Evolutionary conservation across 1,139 yeast species (phyloP), one percentile per base, ranked within the genome.

Genomic region (Debaryomyces coudertii): DNA sequence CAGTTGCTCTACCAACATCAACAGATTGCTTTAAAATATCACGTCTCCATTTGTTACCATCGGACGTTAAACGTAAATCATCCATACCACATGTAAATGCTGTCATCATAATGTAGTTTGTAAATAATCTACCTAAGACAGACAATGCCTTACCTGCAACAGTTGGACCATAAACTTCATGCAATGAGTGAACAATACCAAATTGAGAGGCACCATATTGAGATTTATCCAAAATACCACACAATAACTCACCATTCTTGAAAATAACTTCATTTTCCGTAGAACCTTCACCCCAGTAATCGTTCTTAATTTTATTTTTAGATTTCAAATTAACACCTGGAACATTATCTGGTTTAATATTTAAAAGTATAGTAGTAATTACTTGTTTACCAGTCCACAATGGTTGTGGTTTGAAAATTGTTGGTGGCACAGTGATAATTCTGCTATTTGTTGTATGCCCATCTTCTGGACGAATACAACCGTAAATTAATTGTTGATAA

Each of bases 51-150:
- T 75, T 63, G 65, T 95, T 92, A 64, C 99, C 99, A 58, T 90
- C 96, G 5, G 70, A 82, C 20, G 98, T 93, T 57, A 95, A 79
- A 65, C 97, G 83, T 66, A 95, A 79, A 71, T 95, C 99, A 65
- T 95, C 99, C 99, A 95, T 95, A 79, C 99, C 99, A 83, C 99
- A 95, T 7, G 99, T 93, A 63, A 95, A 88, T 2, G 97, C 99
- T 47, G 90, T 87, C 74, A 83, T 80, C 81, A 87, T 93, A 59
- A 87, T 90, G 66, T 90, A 95, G 65, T 90, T 90, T 36, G 99
- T 95, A 71, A 95, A 93, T 48, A 95, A 76, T 62, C 99, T 82
- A 53, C 99, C 99, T 51, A 95, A 77, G 27, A 93, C 95, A 48
- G 96, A 87, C 46, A 95, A 76, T 7, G 95, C 80, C 62, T 88